A percentile compares a stretch with the other conserved stretches of the same genome.
Evolutionary conservation across 129 eudicot genomes (phyloP).

Genomic region (Centella asiatica): DNA sequence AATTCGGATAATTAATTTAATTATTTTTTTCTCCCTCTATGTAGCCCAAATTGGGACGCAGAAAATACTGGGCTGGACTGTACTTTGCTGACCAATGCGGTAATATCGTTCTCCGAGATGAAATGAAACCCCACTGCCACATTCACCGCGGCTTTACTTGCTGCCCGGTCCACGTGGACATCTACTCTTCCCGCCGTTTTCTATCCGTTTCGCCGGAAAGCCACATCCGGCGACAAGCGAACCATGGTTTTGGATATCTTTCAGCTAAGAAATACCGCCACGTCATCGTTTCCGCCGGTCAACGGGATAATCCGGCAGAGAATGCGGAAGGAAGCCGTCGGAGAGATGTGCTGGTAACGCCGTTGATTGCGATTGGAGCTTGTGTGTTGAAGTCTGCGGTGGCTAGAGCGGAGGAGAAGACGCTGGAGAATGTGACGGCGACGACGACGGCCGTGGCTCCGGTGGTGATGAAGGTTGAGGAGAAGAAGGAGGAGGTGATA

Average conservation of each 20-base stretch:
- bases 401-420: conserved; percentile 71
- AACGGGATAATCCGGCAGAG: conserved; percentile 23
- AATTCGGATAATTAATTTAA: no score
- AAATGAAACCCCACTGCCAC: conserved; percentile 53
- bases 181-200: conserved; percentile 13
- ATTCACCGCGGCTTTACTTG: conserved; percentile 24
- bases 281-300: conserved; percentile 19
- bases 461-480: conserved; percentile 28
- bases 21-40: no score
- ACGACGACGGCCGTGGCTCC: conserved; percentile 6
- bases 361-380: conserved; percentile 69
- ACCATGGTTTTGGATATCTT: conserved; percentile 1
- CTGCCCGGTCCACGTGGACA: conserved; percentile 22
- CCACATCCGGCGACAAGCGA: conserved; percentile 13
- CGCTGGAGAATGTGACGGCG: conserved; percentile 16
- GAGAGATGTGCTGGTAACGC: conserved; percentile 52
- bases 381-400: conserved; percentile 54
- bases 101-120: background rate
- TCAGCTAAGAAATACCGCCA: conserved; percentile 28
- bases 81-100: background rate
- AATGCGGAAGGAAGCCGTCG: conserved; percentile 24
- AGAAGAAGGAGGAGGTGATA: conserved; percentile 58
- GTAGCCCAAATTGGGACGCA: no score
- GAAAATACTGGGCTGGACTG: no score
- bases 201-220: conserved; percentile 3